Base-by-base conservation (phyloP, 2,329 filamentous ascomycete species). In the Talaromyces sp. region DNA sequence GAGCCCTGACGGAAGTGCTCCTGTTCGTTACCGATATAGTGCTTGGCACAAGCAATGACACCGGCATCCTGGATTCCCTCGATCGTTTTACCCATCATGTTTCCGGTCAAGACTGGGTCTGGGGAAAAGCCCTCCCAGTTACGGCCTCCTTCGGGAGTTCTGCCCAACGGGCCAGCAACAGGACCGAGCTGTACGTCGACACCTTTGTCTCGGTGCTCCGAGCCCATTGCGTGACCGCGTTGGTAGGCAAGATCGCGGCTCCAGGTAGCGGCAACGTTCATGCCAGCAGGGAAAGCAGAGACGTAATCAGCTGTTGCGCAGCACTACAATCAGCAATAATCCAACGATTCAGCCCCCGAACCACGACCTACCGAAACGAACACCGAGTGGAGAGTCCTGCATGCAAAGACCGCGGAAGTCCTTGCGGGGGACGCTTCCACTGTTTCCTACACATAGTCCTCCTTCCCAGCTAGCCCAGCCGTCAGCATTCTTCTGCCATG, bases 201-300 rank as follows among this genome's bases (percentile, higher is more conserved):
- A 63, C 88, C 91, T 77, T 95, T 96, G 64, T 77, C 87, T 62
- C 84, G 85, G 68, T 89, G 86, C 71, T 96, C 91, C 60, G 81
- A 78, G 3, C 87, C 91, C 87, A 96, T 91, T 54, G 87, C 88
- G 56, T 83, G 77, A 32, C 87, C 91, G 55, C 90, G 84, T 56
- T 81, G 77, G 68, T 85, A 86, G 71, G 92, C 88, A 31, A 96
- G 81, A 13, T 78, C 74, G 60, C 88, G 85, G 73, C 93, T 89
- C 82, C 89, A 96, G 0, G 91, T 90, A n/a, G 91, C 89, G 14
- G 89, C 93, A 31, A 90, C 84, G 6, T 90, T 92, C 66, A 92
- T 81, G 54, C 89, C 91, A 0, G 88, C 87, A 0, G 89, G 84
- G 73, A 96, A 96, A 1, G 88, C 92, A 38, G 90, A 93, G 69